A percentile compares a stretch with the other conserved stretches of the same genome.
phyloP scores from a whole-genome alignment of 1,284 basidiomycete genomes.

The Puccinia polysora region DNA sequence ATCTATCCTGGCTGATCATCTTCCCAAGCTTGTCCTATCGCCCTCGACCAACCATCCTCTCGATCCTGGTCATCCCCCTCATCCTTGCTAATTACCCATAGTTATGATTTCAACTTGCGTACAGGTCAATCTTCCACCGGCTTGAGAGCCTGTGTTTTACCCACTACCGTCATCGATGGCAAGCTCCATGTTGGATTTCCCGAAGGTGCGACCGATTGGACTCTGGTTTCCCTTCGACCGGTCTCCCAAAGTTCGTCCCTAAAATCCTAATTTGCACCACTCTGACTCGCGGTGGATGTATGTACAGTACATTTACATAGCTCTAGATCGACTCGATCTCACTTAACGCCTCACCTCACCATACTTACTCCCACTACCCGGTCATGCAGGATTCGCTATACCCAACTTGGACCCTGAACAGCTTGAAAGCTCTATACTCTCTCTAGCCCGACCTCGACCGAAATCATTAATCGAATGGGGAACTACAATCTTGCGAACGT shows the following conservation, averaged over 20 bases:
- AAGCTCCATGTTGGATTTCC: constrained; percentile 48
- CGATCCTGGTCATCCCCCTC: neutral
- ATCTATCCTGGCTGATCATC: no score
- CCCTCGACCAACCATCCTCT: no score
- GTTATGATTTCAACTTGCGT: constrained; percentile 52
- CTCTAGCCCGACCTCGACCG: constrained; percentile 45
- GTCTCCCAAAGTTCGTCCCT: constrained; percentile 49
- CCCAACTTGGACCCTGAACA: constrained; percentile 17
- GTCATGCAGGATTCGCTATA: constrained; percentile 26
- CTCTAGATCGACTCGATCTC: neutral
- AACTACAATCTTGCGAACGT: constrained; percentile 50
- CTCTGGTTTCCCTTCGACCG: constrained; percentile 49
- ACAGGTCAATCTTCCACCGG: constrained; percentile 52
- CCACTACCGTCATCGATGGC: constrained; percentile 45
- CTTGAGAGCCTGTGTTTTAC: constrained; percentile 51
- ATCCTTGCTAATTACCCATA: constrained; percentile 20
- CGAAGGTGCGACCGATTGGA: constrained; percentile 46
- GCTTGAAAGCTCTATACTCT: constrained; percentile 44
- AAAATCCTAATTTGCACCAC: constrained; percentile 7
- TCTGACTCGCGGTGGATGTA: no score
- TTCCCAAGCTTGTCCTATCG: no score
- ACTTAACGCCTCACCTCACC: neutral
- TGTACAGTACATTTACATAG: no score
- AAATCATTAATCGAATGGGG: constrained; percentile 52
- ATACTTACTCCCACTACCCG: neutral